These are phyloP conservation scores for Chlorophyllum brunneum DNA, from an alignment of 768 basidiomycete species.

Conservation along the genomic window DNA sequence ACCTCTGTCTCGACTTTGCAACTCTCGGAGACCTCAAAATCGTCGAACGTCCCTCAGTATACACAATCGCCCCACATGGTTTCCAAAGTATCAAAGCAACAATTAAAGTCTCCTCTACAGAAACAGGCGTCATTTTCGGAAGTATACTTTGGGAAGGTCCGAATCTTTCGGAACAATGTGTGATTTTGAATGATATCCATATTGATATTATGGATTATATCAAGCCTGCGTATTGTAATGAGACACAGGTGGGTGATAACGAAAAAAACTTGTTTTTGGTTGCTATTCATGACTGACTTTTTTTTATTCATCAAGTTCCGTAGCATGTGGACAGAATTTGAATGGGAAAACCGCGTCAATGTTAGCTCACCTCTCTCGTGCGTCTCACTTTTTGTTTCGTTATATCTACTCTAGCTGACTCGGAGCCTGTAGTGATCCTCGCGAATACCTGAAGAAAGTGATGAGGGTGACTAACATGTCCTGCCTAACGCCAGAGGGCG, in stretches of 20 bases:
- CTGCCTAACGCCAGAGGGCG: slow-evolving; percentile 93
- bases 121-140: slow-evolving; percentile 98
- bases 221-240: slow-evolving; percentile 93
- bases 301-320: slow-evolving; percentile 60
- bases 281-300: not conserved
- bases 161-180: slow-evolving; percentile 82
- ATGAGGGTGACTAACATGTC: slow-evolving; percentile 99
- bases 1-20: slow-evolving; percentile 95
- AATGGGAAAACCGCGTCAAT: slow-evolving; percentile 99
- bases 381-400: slow-evolving; percentile 27
- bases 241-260: slow-evolving; percentile 68
- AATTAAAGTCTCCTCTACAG: slow-evolving; percentile 97
- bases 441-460: slow-evolving; percentile 88
- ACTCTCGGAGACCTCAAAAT: slow-evolving; percentile 96
- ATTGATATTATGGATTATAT: slow-evolving; percentile 99
- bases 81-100: slow-evolving; percentile 99
- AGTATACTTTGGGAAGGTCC: slow-evolving; percentile 96
- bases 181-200: slow-evolving; percentile 95
- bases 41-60: slow-evolving; percentile 90
- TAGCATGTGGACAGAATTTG: slow-evolving; percentile 99
- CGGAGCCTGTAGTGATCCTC: slow-evolving; percentile 60
- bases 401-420: not conserved
- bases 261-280: not conserved
- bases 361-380: slow-evolving; percentile 81
- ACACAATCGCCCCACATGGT: slow-evolving; percentile 91